Evolutionary conservation across 768 basidiomycete genomes (phyloP), one percentile per base, ranked within the genome.

Genomic region (Rhodotorula babjevae): DNA sequence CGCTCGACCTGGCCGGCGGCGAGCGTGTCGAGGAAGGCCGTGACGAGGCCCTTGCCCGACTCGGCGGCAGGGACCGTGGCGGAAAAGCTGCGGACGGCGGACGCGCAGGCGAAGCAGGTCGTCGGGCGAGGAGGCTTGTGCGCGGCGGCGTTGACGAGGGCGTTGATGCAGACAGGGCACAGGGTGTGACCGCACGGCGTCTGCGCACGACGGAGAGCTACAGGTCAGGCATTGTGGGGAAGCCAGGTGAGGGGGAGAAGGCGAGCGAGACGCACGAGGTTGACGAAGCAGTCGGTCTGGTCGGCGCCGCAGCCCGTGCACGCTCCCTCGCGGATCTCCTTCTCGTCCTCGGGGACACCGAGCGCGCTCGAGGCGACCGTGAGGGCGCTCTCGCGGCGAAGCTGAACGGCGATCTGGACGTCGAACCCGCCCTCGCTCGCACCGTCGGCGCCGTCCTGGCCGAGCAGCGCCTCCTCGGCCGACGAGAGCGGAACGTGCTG

Each of bases 131-230:
- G 74, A n/a, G 74, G 74, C 44, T 67, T 66, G 68, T 75, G 74
- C 21, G 74, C 70, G n/a, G 67, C 61, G 11, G 63, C 67, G 65
- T 75, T 75, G 67, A 75, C 47, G 61, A 75, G 60, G 3, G 70
- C 60, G 65, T 75, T 72, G 49, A 75, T 23, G 71, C 74, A 75
- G 31, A 61, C 42, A n/a, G 64, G 70, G 65, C 74, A 75, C 61
- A 68, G 44, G 5, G 64, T 14, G 56, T 75, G 73, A 18, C 56
- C 47, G 44, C 71, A 72, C 5, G 71, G 71, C 3, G 23, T 0
- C 70, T 71, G 60, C 2, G 19, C 8, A 14, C 50, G 12, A n/a
- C n/a, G n/a, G n/a, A n/a, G n/a, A n/a, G n/a, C n/a, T n/a, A n/a
- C n/a, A n/a, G n/a, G n/a, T n/a, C n/a, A n/a, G n/a, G n/a, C 15